Base-by-base conservation (phyloP, 2,329 filamentous ascomycete species). In the Epichloe glyceriae region DNA sequence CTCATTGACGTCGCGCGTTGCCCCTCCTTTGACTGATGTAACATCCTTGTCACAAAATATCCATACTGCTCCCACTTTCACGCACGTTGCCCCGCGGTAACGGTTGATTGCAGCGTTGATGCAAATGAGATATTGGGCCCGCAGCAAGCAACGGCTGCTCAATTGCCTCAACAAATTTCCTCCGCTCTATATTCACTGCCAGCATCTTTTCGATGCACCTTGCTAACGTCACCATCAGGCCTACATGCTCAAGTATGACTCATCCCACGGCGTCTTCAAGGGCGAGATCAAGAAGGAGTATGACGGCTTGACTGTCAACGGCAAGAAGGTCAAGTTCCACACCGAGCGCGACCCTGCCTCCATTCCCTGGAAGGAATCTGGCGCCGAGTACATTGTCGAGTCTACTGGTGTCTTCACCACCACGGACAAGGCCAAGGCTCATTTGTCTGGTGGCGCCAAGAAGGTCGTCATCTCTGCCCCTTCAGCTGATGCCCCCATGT, bases 201-300 rank as follows among this genome's bases (percentile, higher is more conserved):
- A 11, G 17, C 20, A 30, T 50, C 39, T 15, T 11, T 52, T 47
- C 22, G 22, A 8, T 26, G 22, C 22, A 8, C 22, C 26, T 30
- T 43, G 50, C 50, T 40, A 34, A 53, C 17, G n/a, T 46, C 15
- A 5, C 15, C 4, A 22, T 17, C 30, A 95, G 89, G 88, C 86
- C 70, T 97, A 97, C 84, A 97, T 97, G 93, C 86, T 98, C 77
- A 94, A 95, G 81, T 97, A 97, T 73, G 93, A 98, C 80, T 89
- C 87, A 64, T 89, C 87, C 72, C 93, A 98, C 82, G 93, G 93
- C 64, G 70, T 81, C 70, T 98, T 97, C 86, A 94, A 96, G 80
- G 91, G 91, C 64, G 83, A 85, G 55, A 82, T 97, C 72, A 73
- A 83, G 72, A 76, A 85, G 69, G 76, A 82, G 55, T 71, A 71